A percentile compares a stretch with the other conserved stretches of the same genome.
Conservation (phyloP, 2,329 filamentous ascomycete genomes). For the Talaromyces sp. region DNA sequence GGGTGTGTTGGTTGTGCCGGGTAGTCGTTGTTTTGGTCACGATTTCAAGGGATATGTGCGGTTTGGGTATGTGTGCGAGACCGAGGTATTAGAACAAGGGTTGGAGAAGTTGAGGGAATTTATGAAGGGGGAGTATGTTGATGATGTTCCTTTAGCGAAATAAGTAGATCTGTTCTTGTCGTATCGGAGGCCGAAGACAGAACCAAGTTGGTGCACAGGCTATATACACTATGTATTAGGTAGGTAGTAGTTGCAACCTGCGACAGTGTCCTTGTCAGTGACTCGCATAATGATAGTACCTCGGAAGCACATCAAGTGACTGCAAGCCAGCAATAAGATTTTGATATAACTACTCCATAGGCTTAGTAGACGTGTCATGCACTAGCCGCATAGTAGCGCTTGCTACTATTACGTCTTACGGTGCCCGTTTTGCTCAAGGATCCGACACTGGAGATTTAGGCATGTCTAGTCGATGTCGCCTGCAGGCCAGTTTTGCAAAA, state of each 20-base stretch:
- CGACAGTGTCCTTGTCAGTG: neutral
- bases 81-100: constrained; percentile 64
- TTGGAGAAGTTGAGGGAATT: constrained; percentile 56
- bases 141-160: constrained; percentile 43
- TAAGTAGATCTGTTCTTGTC: neutral
- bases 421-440: too few species aligned
- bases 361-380: neutral
- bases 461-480: too few species aligned
- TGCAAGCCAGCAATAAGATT: neutral
- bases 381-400: neutral
- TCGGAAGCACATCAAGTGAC: neutral
- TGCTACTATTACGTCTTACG: too few species aligned
- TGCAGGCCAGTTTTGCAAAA: too few species aligned
- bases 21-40: constrained; percentile 68
- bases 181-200: neutral
- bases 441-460: too few species aligned
- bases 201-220: too few species aligned
- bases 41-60: constrained; percentile 71
- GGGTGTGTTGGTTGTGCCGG: constrained; percentile 72
- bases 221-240: neutral
- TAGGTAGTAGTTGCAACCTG: neutral
- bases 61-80: constrained; percentile 72
- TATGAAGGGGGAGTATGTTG: constrained; percentile 52
- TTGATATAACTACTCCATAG: neutral
- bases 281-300: neutral